Evolutionary conservation across 2,329 filamentous ascomycete genomes (phyloP), one percentile per base, ranked within the genome.

Genomic region (Elsinoe necatrix): DNA sequence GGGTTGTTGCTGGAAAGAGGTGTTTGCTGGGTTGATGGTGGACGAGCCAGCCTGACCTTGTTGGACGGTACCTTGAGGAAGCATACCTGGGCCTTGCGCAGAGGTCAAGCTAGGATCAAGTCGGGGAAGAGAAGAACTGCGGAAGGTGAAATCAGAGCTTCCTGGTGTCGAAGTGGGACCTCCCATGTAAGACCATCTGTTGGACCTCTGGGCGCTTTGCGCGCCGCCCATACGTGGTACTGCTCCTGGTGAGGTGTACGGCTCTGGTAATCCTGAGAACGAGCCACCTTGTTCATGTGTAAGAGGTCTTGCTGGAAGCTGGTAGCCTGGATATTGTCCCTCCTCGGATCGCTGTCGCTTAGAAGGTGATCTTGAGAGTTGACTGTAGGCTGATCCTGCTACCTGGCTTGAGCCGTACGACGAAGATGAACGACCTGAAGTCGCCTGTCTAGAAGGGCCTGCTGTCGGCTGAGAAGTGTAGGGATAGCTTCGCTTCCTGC

Each of bases 331-430:
- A 27, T 56, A 56, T 27, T 56, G 54, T 42, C 54, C 41, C 20
- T 56, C 54, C 21, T 56, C 54, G n/a, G 54, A 56, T 56, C 54
- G 23, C 41, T 56, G 54, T 7, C 54, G 54, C 41, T 56, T 56
- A 11, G 54, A 56, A 14, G 54, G 54, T 11, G 54, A 56, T 12
- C 54, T 56, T 20, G 54, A 56, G 12, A 56, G 29, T 18, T 56
- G 54, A 23, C 37, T 42, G 20, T 56, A 56, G 5, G 54, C 42
- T 21, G 54, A 45, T 6, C 41, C 41, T 14, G 54, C 35, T 12
- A 56, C 54, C 42, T 56, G 54, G n/a, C 31, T 27, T 6, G 54
- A 45, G 8, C 23, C 41, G 27, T 56, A 48, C 18, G 54, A 56
- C n/a, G 41, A 31, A 12, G 29, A 42, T 23, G 54, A 56, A 11